Evolutionary conservation across 345 rosid genomes (phyloP).

Genomic region (Boechera retrofracta): DNA sequence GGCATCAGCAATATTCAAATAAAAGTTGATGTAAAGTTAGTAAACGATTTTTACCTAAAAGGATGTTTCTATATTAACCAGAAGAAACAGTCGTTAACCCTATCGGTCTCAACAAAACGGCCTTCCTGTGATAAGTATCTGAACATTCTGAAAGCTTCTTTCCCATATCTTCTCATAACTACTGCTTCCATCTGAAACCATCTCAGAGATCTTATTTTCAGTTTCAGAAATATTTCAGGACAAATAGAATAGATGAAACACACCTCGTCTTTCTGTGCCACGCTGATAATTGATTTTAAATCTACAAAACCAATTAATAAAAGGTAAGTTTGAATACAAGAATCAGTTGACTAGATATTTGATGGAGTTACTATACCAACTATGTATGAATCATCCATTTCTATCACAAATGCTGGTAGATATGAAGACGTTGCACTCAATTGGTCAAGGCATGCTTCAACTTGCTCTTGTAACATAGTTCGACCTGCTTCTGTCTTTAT

Average conservation of each 20-base stretch:
- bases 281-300: slow-evolving; percentile 63
- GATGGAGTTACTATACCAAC: too few relatives aligned
- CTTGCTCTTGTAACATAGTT: too few relatives aligned
- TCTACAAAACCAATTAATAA: slow-evolving; percentile 53
- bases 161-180: slow-evolving; percentile 72
- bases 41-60: background rate
- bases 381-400: too few relatives aligned
- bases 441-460: too few relatives aligned
- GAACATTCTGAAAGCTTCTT: slow-evolving; percentile 76
- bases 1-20: slow-evolving; percentile 62
- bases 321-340: too few relatives aligned
- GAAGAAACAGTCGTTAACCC: slow-evolving; percentile 48
- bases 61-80: background rate
- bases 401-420: too few relatives aligned
- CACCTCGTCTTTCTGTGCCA: slow-evolving; percentile 86
- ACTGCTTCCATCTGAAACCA: slow-evolving; percentile 68
- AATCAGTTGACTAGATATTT: too few relatives aligned
- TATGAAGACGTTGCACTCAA: too few relatives aligned
- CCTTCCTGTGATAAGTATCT: slow-evolving; percentile 60
- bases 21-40: background rate
- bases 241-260: slow-evolving; percentile 1
- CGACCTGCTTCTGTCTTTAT: too few relatives aligned
- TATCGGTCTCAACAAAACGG: slow-evolving; percentile 71
- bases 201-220: slow-evolving; percentile 16
- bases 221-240: slow-evolving; percentile 5